Percentiles rank a stretch among this genome's conserved stretches.
Evolutionary conservation across 164 flowering plant species (phyloP).

Genomic region (Stephania cephalantha): DNA sequence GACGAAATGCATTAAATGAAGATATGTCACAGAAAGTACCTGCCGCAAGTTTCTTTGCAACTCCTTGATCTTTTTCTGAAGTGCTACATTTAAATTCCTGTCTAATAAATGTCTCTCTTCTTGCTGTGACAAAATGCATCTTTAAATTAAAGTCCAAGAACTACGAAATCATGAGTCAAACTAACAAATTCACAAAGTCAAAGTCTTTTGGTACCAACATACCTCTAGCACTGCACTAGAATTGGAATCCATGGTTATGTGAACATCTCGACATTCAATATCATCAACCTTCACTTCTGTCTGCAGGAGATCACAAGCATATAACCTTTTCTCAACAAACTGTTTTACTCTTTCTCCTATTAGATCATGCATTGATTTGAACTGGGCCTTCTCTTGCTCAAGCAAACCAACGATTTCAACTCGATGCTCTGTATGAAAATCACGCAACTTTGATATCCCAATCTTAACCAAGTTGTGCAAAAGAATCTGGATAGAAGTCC

Average conservation of each 20-base stretch:
- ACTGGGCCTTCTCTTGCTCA: constrained; percentile 41
- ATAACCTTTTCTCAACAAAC: constrained; percentile 13
- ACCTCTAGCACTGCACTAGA: constrained; percentile 36
- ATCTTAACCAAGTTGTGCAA: constrained; percentile 32
- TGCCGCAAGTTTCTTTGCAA: constrained; percentile 81
- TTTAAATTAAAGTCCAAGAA: no score
- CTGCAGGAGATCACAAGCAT: constrained; percentile 20
- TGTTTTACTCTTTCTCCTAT: constrained; percentile 42
- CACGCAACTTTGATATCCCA: constrained; percentile 37
- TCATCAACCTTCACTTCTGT: constrained; percentile 30
- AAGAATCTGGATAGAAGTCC: constrained; percentile 38
- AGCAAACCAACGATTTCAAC: constrained; percentile 41
- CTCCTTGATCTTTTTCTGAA: constrained; percentile 73
- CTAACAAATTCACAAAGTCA: no score
- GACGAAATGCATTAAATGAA: not conserved
- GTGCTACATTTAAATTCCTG: constrained; percentile 68
- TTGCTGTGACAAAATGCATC: constrained; percentile 45
- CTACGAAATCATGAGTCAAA: no score
- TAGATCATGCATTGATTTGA: constrained; percentile 29
- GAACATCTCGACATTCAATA: constrained; percentile 64
- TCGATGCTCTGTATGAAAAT: constrained; percentile 44
- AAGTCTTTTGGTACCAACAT: constrained; percentile 8
- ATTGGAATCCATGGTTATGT: constrained; percentile 34
- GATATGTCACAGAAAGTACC: constrained; percentile 30
- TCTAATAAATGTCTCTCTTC: constrained; percentile 89